phyloP scores from a whole-genome alignment of 371 early-diverging fungal species.

The Vairimorpha apis region DNA sequence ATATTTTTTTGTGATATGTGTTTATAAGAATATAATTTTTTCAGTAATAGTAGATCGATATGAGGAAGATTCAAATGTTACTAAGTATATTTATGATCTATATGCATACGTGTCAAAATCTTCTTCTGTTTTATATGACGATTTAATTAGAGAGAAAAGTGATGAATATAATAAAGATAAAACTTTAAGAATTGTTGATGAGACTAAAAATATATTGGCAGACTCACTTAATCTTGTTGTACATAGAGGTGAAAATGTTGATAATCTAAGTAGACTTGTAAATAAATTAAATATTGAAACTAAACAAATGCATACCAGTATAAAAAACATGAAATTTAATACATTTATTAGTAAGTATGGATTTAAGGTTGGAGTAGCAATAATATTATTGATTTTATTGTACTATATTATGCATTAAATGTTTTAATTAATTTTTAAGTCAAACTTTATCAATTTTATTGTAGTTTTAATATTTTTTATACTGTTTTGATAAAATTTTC shows the following conservation, averaged over 20 bases:
- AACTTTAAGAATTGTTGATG: conserved; percentile 31
- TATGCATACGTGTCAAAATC: background rate
- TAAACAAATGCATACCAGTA: conserved; percentile 36
- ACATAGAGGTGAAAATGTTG: conserved; percentile 48
- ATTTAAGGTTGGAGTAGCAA: conserved; percentile 31
- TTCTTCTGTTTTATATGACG: conserved; percentile 40
- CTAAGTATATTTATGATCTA: conserved; percentile 29
- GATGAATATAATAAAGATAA: conserved; percentile 49
- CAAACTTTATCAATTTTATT: no score
- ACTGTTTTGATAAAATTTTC: no score
- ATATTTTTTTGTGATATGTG: conserved; percentile 7
- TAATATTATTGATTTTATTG: conserved; percentile 39
- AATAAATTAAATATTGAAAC: conserved; percentile 38
- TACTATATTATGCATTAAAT: conserved; percentile 36
- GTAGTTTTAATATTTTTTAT: no score
- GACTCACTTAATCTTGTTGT: conserved; percentile 52
- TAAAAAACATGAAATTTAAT: conserved; percentile 38
- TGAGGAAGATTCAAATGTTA: conserved; percentile 6
- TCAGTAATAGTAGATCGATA: conserved; percentile 29
- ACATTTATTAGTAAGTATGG: conserved; percentile 37
- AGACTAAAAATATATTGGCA: conserved; percentile 38
- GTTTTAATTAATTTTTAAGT: background rate
- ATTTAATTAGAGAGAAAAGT: conserved; percentile 19
- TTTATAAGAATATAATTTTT: background rate
- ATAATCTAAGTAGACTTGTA: conserved; percentile 43